phyloP scores from a whole-genome alignment of 2,329 filamentous ascomycete genomes.

The Neodidymelliopsis sp. region DNA sequence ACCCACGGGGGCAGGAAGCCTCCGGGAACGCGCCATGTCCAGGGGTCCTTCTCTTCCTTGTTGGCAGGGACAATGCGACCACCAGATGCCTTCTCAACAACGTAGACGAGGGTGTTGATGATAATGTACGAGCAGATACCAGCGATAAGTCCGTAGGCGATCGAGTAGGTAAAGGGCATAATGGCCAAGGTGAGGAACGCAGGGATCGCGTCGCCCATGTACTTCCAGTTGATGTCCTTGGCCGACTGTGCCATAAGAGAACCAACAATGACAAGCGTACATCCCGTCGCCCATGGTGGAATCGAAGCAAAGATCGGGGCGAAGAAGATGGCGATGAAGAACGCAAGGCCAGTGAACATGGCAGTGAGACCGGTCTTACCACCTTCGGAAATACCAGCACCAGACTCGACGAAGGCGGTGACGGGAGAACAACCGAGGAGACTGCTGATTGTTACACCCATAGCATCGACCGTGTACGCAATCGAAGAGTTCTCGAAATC shows the following conservation, averaged over 20 bases:
- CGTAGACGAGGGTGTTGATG: constrained; percentile 75
- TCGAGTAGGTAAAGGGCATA: constrained; percentile 92
- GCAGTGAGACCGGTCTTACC: constrained; percentile 86
- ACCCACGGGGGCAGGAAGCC: constrained; percentile 80
- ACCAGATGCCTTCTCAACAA: constrained; percentile 70
- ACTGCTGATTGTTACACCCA: constrained; percentile 81
- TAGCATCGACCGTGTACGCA: constrained; percentile 83
- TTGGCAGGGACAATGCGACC: constrained; percentile 78
- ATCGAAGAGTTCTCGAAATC: constrained; percentile 87
- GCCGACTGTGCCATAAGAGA: constrained; percentile 83
- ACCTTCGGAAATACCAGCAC: constrained; percentile 87
- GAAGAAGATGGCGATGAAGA: constrained; percentile 83
- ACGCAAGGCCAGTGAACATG: constrained; percentile 79
- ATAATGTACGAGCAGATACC: constrained; percentile 79
- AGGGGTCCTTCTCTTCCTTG: constrained; percentile 78
- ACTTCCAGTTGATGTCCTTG: constrained; percentile 83
- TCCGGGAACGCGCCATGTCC: constrained; percentile 79
- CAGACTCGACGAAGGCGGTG: constrained; percentile 88
- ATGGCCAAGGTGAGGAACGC: constrained; percentile 83
- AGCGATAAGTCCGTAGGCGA: constrained; percentile 84
- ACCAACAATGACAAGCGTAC: constrained; percentile 87
- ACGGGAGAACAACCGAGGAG: constrained; percentile 81
- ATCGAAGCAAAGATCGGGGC: constrained; percentile 90
- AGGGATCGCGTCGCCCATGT: constrained; percentile 82
- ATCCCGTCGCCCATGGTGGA: constrained; percentile 87